A percentile compares a stretch with the other conserved stretches of the same genome.
phyloP scores from a whole-genome alignment of 257 asterid species.

The Nyctanthes arbortristis region DNA sequence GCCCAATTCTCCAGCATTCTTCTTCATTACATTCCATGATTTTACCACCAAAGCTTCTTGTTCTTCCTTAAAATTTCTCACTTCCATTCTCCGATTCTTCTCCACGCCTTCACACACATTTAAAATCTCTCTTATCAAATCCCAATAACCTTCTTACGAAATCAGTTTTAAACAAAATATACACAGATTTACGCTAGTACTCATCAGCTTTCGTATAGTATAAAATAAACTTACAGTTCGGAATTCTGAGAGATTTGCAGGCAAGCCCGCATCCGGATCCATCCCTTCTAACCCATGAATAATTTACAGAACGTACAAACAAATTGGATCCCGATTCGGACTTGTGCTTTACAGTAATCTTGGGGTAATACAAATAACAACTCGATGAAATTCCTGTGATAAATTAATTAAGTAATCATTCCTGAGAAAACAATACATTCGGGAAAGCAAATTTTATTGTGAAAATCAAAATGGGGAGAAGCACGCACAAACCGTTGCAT shows the following conservation, averaged over 20 bases:
- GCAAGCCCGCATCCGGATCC: constrained; percentile 4
- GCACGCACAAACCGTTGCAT: constrained; percentile 18
- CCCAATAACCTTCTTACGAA: not conserved
- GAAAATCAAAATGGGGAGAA: not conserved
- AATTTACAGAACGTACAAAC: constrained; percentile 4
- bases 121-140: not conserved
- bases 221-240: constrained; percentile 22
- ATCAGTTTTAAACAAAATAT: not conserved
- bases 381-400: not conserved
- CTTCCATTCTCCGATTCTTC: constrained; percentile 26
- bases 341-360: not conserved
- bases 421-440: not conserved
- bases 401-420: too few relatives aligned
- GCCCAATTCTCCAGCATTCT: constrained; percentile 81
- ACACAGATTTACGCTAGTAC: not conserved
- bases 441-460: not conserved
- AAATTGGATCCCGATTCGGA: not conserved
- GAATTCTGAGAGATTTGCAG: constrained; percentile 10
- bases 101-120: constrained; percentile 26
- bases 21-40: constrained; percentile 54
- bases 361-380: not conserved
- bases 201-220: too few relatives aligned
- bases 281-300: constrained; percentile 24
- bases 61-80: constrained; percentile 53
- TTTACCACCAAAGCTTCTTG: constrained; percentile 31